Evolutionary conservation across 805 yeast species (phyloP), one percentile per base, ranked within the genome.

Genomic region (Wickerhamiella slavikovae): DNA sequence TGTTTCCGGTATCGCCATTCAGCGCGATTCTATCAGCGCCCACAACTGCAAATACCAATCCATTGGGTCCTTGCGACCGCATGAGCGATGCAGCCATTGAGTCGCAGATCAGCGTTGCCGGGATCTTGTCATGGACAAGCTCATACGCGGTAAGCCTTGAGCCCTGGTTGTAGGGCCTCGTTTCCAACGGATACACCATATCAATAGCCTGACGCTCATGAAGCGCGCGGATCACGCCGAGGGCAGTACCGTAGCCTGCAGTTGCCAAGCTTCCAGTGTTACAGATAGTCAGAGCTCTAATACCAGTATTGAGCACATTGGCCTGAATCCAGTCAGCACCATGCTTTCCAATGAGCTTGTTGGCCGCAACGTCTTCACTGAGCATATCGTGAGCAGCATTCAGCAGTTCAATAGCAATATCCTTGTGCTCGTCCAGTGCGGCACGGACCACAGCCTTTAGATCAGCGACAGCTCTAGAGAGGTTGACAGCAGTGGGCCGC

Each of bases 231-330:
- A 85, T 69, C 15, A 89, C 78, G 10, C 98, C 96, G 18, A 85
- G 60, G 0, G 96, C 96, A 4, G 98, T 85, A 18, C 98, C 98
- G 48, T 82, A 85, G 2, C 96, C 96, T 3, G 96, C 79, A 1
- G 98, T 85, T 1, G 98, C 98, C 35, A 85, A 58, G 0, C 95
- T 79, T 0, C 98, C 98, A 1, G 98, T 85, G 53, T 85, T 85
- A 53, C 98, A 85, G 33, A 89, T 78, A 1, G 96, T 85, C 47
- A 89, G 54, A 3, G 80, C 83, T 1, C 91, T 67, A 46, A 82
- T 71, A 4, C 73, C 72, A 9, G 75, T 79, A 13, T n/a, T 23
- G 41, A 38, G 74, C 53, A 16, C 52, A 2, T 23, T 47, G 1
- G 63, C 47, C 17, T 49, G 40, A 31, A 79, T 69, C 57, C 71